phyloP scores from a whole-genome alignment of 352 stramenopile species.

The Globisporangium takayamanum region DNA sequence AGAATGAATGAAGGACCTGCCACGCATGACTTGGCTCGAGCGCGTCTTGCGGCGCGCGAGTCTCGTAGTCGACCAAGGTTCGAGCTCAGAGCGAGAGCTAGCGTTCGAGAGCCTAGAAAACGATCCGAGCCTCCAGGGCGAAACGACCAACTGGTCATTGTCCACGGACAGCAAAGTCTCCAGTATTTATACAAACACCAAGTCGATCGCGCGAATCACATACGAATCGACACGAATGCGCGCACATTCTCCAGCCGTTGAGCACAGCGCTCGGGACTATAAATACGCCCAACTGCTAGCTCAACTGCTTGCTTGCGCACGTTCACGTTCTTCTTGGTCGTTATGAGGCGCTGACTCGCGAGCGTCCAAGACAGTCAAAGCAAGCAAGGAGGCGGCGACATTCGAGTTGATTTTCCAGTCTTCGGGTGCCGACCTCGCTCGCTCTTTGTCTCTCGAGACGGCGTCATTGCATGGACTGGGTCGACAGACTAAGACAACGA shows the following conservation, averaged over 20 bases:
- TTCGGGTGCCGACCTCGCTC: no score
- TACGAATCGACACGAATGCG: background rate
- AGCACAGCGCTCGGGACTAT: background rate
- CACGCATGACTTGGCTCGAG: background rate
- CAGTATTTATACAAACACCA: background rate
- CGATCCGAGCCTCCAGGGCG: slow-evolving; percentile 7
- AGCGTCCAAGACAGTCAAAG: no score
- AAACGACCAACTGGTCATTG: slow-evolving; percentile 14
- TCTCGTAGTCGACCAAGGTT: no score
- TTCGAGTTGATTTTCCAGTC: no score
- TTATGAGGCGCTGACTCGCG: no score
- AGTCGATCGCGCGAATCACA: no score
- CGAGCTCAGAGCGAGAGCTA: background rate
- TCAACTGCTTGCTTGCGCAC: background rate
- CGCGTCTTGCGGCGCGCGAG: background rate
- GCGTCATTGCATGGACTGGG: no score
- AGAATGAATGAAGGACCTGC: slow-evolving; percentile 9
- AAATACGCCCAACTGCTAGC: background rate
- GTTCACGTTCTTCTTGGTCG: no score
- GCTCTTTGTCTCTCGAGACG: no score
- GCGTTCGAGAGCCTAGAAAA: background rate
- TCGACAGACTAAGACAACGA: no score
- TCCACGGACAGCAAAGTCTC: background rate
- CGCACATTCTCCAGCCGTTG: background rate
- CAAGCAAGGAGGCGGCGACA: no score